phyloP scores from a whole-genome alignment of 169 alveolate species.

The Cryptosporidium felis region DNA sequence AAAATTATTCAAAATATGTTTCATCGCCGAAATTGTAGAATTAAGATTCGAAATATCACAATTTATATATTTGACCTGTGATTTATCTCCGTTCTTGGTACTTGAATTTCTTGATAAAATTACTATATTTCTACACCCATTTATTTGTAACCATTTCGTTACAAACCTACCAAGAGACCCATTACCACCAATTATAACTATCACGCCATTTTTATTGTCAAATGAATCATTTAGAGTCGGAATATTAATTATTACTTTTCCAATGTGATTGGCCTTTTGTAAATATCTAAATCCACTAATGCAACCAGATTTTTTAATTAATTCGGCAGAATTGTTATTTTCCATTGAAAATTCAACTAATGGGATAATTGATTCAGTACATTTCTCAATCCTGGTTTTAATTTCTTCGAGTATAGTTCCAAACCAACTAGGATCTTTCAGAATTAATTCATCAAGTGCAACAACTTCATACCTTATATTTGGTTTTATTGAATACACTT shows the following conservation, averaged over 20 bases:
- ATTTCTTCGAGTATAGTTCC: conserved; percentile 27
- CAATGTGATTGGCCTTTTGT: conserved; percentile 73
- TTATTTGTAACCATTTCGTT: conserved; percentile 20
- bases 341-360: conserved; percentile 7
- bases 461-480: conserved; percentile 44
- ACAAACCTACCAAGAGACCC: conserved; percentile 45
- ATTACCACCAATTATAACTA: conserved; percentile 55
- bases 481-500: conserved; percentile 14
- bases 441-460: conserved; percentile 62
- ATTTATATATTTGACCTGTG: neutral
- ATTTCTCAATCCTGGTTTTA: conserved; percentile 43
- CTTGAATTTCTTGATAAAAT: conserved; percentile 32
- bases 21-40: neutral
- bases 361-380: conserved; percentile 47
- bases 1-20: neutral
- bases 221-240: conserved; percentile 18
- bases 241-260: conserved; percentile 63
- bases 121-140: conserved; percentile 27
- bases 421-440: conserved; percentile 55
- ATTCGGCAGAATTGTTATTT: neutral
- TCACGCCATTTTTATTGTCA: neutral
- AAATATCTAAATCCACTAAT: conserved; percentile 64
- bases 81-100: neutral
- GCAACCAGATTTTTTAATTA: conserved; percentile 6
- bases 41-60: conserved; percentile 48